A percentile compares a stretch with the other conserved stretches of the same genome.
These are phyloP conservation scores for Holtermannia corniformis DNA, from an alignment of 768 basidiomycete species.

Conservation along the genomic window DNA sequence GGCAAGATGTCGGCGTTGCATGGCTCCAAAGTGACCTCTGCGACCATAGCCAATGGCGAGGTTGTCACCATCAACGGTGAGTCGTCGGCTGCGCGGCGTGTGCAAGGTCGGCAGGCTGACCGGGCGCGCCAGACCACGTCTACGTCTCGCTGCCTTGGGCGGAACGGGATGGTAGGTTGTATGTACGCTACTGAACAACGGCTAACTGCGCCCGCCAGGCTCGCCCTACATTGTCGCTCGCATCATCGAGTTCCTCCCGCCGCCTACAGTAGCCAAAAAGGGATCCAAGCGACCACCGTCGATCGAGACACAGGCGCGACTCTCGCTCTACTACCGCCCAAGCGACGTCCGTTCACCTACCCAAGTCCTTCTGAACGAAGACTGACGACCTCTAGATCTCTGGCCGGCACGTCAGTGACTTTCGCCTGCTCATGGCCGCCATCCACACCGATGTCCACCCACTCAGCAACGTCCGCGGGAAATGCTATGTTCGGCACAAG, in stretches of 20 bases:
- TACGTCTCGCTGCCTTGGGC: slow-evolving; percentile 93
- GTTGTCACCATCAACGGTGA: slow-evolving; percentile 31
- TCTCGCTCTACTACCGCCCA: slow-evolving; percentile 95
- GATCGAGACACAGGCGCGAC: slow-evolving; percentile 54
- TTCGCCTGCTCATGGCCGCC: slow-evolving; percentile 81
- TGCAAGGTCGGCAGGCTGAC: not conserved
- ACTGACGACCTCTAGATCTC: slow-evolving; percentile 49
- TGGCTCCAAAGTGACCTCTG: slow-evolving; percentile 19
- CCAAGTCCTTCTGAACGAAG: not conserved
- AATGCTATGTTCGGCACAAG: slow-evolving; percentile 87
- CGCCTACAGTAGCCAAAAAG: slow-evolving; percentile 51
- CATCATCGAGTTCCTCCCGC: slow-evolving; percentile 91
- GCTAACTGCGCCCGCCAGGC: slow-evolving; percentile 14
- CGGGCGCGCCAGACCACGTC: slow-evolving; percentile 64
- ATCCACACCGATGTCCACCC: slow-evolving; percentile 96
- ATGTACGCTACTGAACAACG: not conserved
- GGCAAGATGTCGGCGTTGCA: slow-evolving; percentile 15
- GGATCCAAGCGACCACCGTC: slow-evolving; percentile 10
- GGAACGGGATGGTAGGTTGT: slow-evolving; percentile 60
- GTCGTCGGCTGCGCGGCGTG: slow-evolving; percentile 2
- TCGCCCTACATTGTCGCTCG: slow-evolving; percentile 92
- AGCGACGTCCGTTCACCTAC: slow-evolving; percentile 50
- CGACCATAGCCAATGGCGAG: slow-evolving; percentile 35
- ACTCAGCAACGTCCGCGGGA: slow-evolving; percentile 81
- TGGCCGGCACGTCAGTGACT: slow-evolving; percentile 81